Evolutionary conservation across 2,329 filamentous ascomycete species (phyloP).

Genomic region (Lecanosticta acicola): DNA sequence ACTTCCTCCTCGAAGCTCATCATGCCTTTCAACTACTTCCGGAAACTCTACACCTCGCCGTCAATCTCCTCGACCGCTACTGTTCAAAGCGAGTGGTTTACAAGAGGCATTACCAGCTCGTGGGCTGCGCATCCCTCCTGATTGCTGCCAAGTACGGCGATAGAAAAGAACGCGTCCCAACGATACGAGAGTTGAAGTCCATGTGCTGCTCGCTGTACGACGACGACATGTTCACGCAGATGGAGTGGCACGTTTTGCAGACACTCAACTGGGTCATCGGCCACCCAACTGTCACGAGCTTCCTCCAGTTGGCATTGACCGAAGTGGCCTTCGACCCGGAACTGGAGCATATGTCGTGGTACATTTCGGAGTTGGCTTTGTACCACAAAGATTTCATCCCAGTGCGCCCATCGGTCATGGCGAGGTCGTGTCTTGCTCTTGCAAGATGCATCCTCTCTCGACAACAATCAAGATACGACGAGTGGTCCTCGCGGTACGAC

Average conservation of each 20-base stretch:
- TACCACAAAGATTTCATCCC: conserved; percentile 98
- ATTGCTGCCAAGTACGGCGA: conserved; percentile 98
- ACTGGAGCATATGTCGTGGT: conserved; percentile 89
- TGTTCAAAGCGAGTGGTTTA: conserved; percentile 97
- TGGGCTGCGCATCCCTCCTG: conserved; percentile 89
- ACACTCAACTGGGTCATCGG: conserved; percentile 95
- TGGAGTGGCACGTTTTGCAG: conserved; percentile 99
- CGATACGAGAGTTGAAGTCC: conserved; percentile 92
- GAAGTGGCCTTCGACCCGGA: conserved; percentile 72
- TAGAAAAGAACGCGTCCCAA: conserved; percentile 97
- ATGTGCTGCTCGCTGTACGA: conserved; percentile 99
- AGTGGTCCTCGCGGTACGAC: conserved; percentile 69
- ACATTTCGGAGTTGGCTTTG: conserved; percentile 89
- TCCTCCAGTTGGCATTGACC: conserved; percentile 78
- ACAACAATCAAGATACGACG: conserved; percentile 63
- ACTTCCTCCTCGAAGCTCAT: conserved; percentile 96
- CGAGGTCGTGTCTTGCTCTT: conserved; percentile 77
- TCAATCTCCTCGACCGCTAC: conserved; percentile 95
- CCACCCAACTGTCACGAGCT: conserved; percentile 92
- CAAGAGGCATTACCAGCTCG: conserved; percentile 97
- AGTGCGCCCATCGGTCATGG: conserved; percentile 83
- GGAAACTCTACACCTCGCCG: conserved; percentile 89
- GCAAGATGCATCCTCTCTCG: conserved; percentile 80
- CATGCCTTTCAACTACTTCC: conserved; percentile 89
- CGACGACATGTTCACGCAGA: conserved; percentile 99